These are phyloP conservation scores for Phytophthora melonis DNA, from an alignment of 352 stramenopile genomes.

Conservation along the genomic window DNA sequence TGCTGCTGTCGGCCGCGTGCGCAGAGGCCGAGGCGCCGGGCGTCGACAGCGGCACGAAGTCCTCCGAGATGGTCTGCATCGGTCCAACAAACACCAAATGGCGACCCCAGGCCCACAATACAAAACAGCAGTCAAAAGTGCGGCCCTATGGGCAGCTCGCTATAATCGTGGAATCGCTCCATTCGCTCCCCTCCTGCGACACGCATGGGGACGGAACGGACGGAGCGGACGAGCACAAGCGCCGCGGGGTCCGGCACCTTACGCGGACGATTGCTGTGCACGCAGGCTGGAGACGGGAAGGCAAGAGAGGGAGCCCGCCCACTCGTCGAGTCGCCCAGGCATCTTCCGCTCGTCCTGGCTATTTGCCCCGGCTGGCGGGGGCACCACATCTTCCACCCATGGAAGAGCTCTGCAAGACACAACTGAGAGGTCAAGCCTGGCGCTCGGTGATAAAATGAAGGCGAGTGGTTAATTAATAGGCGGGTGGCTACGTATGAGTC, in stretches of 20 bases:
- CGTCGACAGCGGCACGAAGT: slow-evolving; percentile 45
- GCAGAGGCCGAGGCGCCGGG: slow-evolving; percentile 19
- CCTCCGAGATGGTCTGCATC: slow-evolving; percentile 61
- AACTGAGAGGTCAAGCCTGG: too few relatives aligned
- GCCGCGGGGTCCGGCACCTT: background rate
- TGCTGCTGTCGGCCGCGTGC: slow-evolving; percentile 28
- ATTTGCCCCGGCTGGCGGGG: slow-evolving; percentile 19
- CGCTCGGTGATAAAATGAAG: too few relatives aligned
- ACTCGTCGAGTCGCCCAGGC: slow-evolving; percentile 6
- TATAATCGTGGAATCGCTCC: slow-evolving; percentile 25
- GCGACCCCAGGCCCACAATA: background rate
- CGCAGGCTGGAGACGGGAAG: too few relatives aligned
- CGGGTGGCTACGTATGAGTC: background rate
- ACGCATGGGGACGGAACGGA: slow-evolving; percentile 12
- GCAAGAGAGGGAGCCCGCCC: too few relatives aligned
- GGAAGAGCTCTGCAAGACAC: background rate
- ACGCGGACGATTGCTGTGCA: too few relatives aligned
- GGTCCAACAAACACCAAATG: slow-evolving; percentile 14
- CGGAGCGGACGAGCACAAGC: background rate
- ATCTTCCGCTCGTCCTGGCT: slow-evolving; percentile 21
- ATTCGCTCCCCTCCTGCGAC: slow-evolving; percentile 22
- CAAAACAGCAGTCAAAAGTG: background rate
- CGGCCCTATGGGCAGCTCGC: slow-evolving; percentile 20
- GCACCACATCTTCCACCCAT: slow-evolving; percentile 23
- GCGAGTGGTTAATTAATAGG: background rate